Percentiles rank a stretch among this genome's conserved stretches.
phyloP scores from a whole-genome alignment of 257 asterid species.

The Euphrasia confusa region DNA sequence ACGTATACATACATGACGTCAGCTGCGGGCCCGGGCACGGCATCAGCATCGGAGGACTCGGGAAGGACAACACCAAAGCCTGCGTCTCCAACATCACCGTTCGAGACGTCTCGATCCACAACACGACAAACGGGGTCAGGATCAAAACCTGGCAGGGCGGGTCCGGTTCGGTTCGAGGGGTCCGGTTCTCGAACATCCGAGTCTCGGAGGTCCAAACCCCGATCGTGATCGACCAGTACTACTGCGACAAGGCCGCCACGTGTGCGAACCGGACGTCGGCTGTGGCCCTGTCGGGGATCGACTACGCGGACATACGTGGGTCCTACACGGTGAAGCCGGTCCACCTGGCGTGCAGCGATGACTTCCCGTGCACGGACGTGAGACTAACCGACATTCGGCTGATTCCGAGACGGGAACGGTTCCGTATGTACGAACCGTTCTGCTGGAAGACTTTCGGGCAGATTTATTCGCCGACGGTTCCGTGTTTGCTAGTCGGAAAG shows the following conservation, averaged over 20 bases:
- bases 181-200: slow-evolving; percentile 79
- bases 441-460: slow-evolving; percentile 91
- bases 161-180: slow-evolving; percentile 70
- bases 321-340: slow-evolving; percentile 89
- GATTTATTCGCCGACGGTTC: slow-evolving; percentile 62
- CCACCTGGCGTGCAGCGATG: slow-evolving; percentile 88
- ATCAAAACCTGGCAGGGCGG: slow-evolving; percentile 99
- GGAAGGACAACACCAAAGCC: slow-evolving; percentile 77
- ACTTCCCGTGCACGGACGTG: slow-evolving; percentile 67
- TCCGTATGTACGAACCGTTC: slow-evolving; percentile 80
- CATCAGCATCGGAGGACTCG: slow-evolving; percentile 91
- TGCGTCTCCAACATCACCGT: slow-evolving; percentile 88
- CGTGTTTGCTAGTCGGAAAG: slow-evolving; percentile 62
- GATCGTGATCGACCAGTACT: slow-evolving; percentile 81
- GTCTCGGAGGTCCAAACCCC: slow-evolving; percentile 78
- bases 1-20: slow-evolving; percentile 61
- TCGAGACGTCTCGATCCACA: slow-evolving; percentile 54
- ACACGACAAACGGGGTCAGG: slow-evolving; percentile 81
- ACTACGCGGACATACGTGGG: slow-evolving; percentile 66
- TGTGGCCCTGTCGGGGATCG: slow-evolving; percentile 76
- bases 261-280: slow-evolving; percentile 82
- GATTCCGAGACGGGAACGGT: slow-evolving; percentile 50
- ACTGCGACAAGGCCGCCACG: slow-evolving; percentile 55
- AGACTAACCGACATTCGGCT: slow-evolving; percentile 55
- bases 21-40: slow-evolving; percentile 96